Percentiles rank a stretch among this genome's conserved stretches.
Conservation (phyloP, 768 basidiomycete species). For the Podaxis rugospora region DNA sequence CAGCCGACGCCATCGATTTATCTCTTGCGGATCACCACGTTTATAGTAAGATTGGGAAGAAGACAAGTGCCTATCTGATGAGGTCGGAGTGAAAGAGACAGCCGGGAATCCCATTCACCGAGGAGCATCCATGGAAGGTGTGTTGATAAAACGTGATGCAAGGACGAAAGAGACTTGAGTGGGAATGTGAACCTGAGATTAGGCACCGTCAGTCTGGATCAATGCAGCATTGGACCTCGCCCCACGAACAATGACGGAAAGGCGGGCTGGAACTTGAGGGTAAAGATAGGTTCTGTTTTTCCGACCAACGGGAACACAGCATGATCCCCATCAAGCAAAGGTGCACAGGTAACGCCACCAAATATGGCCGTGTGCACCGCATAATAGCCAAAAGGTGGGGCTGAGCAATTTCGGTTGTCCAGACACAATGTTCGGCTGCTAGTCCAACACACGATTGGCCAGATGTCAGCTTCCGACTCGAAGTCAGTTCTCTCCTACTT, state of each 20-base stretch:
- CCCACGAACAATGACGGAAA: not conserved
- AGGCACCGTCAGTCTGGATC: no score
- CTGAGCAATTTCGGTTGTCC: slow-evolving; percentile 1
- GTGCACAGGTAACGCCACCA: not conserved
- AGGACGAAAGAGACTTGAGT: no score
- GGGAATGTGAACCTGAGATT: no score
- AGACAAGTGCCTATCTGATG: slow-evolving; percentile 9
- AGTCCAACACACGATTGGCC: not conserved
- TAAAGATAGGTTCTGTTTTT: not conserved
- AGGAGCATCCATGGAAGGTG: not conserved
- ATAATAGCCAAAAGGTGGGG: not conserved
- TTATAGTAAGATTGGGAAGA: not conserved
- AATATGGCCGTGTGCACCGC: not conserved
- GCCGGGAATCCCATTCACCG: not conserved
- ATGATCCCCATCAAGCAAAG: not conserved
- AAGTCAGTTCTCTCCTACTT: not conserved
- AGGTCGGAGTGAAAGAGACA: not conserved
- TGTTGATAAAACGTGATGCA: no score
- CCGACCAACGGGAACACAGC: not conserved
- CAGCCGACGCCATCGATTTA: slow-evolving; percentile 4
- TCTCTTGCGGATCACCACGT: slow-evolving; percentile 1
- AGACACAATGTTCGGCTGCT: not conserved
- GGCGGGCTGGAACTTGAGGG: not conserved
- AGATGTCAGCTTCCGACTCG: slow-evolving; percentile 3
- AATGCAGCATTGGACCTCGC: not conserved